Evolutionary conservation across 805 yeast species (phyloP), one percentile per base, ranked within the genome.

Genomic region (Nakazawaea ernobii): DNA sequence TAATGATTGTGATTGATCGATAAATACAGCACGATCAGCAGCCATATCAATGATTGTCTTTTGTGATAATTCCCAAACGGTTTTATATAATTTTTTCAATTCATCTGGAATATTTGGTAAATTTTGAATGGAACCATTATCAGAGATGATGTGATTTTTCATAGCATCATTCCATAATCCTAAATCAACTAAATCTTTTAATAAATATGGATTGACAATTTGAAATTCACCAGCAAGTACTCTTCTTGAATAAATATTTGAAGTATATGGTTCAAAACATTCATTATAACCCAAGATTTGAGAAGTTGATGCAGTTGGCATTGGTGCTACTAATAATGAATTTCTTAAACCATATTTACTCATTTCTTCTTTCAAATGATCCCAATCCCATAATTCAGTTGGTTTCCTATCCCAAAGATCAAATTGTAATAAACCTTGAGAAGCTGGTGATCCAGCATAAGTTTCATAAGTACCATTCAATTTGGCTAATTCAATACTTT

Each of bases 231-330:
- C 98, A 17, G 97, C 86, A 8, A 89, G 69, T 6, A 90, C 97
- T 61, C 98, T 80, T 58, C 98, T 80, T 39, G 87, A 80, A 67
- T 90, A 92, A 59, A 92, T 81, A 68, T 92, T 92, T 17, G 97
- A 89, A 7, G 99, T 91, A 63, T 82, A 81, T 10, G 99, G 98
- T 66, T 92, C 99, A 65, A 92, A 92, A 67, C 97, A 91, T 69
- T 92, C 98, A 57, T 82, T 91, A 71, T 78, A 88, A 35, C 97
- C 98, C 45, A 92, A 72, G 44, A 92, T 91, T 70, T 90, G 97
- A 3, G 98, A 92, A 1, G 98, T 92, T 1, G 97, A 89, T 1
- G 98, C 98, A 14, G 98, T 92, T 39, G 98, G 98, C 98, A 92
- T 92, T 45, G 97, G 94, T 1, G 95, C 97, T 32, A 91, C 86